A percentile compares a stretch with the other conserved stretches of the same genome.
Conservation (phyloP, 2,329 filamentous ascomycete genomes). For the Pseudogymnoascus sp. region DNA sequence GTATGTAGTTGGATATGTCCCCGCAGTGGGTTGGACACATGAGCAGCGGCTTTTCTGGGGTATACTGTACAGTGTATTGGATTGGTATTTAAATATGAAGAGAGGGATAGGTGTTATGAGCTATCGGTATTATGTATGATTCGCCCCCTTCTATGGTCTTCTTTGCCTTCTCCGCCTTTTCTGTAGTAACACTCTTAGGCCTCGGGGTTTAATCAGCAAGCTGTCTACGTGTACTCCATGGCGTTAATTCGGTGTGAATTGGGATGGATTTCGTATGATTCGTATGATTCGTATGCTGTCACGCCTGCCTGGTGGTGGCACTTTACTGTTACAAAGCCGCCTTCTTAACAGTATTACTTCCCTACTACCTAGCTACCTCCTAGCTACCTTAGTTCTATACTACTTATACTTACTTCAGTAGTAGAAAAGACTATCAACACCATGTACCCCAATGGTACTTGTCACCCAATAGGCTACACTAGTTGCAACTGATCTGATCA, state of each 20-base stretch:
- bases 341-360: not conserved
- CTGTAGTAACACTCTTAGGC: not conserved
- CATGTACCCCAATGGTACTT: not conserved
- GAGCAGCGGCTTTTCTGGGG: not conserved
- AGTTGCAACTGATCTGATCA: not conserved
- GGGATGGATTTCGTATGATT: not conserved
- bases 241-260: not conserved
- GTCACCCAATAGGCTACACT: not conserved
- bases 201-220: not conserved
- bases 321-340: not conserved
- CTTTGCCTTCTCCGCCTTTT: not conserved
- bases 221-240: too few species aligned
- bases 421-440: not conserved
- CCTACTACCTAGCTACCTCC: not conserved
- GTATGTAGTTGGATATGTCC: not conserved
- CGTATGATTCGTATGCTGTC: not conserved
- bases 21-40: not conserved
- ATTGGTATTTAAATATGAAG: not conserved
- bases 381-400: not conserved
- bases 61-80: not conserved
- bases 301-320: conserved; percentile 1
- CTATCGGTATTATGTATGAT: not conserved
- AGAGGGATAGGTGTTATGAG: not conserved
- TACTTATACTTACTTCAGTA: not conserved
- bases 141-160: not conserved